Evolutionary conservation across 495 filamentous ascomycete genomes (phyloP).

Genomic region (Penicillium desertorum): DNA sequence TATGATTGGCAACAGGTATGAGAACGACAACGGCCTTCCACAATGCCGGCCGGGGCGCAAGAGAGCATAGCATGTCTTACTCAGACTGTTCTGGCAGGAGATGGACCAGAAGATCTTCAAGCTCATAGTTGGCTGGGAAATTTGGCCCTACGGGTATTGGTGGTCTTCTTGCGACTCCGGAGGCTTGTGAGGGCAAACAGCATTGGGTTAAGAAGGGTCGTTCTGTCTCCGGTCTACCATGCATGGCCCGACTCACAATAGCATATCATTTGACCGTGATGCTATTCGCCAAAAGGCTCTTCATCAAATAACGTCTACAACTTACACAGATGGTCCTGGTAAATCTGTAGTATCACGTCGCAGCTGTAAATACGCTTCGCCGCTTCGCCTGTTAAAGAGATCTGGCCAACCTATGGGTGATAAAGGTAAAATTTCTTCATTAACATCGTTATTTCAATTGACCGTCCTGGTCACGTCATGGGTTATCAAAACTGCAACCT

Average conservation of each 20-base stretch:
- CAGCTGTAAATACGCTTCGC: background rate
- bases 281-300: background rate
- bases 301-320: background rate
- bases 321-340: background rate
- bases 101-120: too few relatives aligned
- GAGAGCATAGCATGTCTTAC: too few relatives aligned
- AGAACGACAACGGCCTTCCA: too few relatives aligned
- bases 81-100: too few relatives aligned
- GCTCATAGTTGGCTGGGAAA: too few relatives aligned
- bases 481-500: background rate
- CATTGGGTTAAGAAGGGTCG: background rate
- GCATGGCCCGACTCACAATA: background rate
- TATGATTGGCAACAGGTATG: too few relatives aligned
- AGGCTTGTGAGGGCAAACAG: background rate
- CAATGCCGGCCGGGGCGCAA: too few relatives aligned
- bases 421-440: background rate
- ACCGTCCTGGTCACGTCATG: background rate
- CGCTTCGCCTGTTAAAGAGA: background rate
- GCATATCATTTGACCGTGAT: background rate
- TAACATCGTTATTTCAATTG: background rate
- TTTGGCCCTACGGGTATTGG: too few relatives aligned
- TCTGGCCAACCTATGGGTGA: background rate
- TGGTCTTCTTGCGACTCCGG: background rate
- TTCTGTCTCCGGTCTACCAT: background rate
- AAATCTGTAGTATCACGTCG: background rate